Base-by-base conservation (phyloP, 352 stramenopile species). In the Phytophthora kernoviae region DNA sequence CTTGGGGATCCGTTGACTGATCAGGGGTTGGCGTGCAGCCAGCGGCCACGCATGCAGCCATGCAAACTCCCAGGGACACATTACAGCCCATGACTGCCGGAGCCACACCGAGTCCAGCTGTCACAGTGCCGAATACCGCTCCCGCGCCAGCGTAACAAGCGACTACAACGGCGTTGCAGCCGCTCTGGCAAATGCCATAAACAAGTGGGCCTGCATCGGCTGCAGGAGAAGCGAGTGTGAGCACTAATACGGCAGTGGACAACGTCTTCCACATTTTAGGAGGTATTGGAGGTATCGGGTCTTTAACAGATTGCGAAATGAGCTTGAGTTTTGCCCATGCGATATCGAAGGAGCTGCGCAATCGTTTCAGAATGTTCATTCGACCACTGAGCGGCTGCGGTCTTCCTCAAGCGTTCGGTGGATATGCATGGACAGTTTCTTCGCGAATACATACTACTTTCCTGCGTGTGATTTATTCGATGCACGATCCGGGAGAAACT, bases 101-200 rank as follows among this genome's bases (percentile, higher is more conserved):
- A 0, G 41, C 5, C 0, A 66, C 50, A 1, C 40, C 68, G 11
- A 57, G 2, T 0, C 67, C 71, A 1, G 37, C 65, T 7, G 64
- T 68, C 12, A 84, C 42, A 0, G 69, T 71, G 15, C 77, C 77
- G 26, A 82, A 84, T 17, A 72, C 36, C 10, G 27, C 48, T 5
- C 71, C 73, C 5, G 63, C 65, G 26, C 58, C 45, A 6, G 57
- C 34, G 37, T 87, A 83, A 32, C 74, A 87, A 14, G 59, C 39
- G 7, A 74, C 74, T 4, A 45, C 69, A 17, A 69, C 17, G 0
- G 65, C 52, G 24, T 83, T 87, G 33, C 77, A 84, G 0, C 66
- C 74, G 0, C 51, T 71, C 10, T 83, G 77, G 27, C 74, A 83
- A 4, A 77, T 54, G 0, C 66, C 62, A 90, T 79, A 86, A 0